Conservation (phyloP, 441 rosid genomes). For the Populus tomentosa region DNA sequence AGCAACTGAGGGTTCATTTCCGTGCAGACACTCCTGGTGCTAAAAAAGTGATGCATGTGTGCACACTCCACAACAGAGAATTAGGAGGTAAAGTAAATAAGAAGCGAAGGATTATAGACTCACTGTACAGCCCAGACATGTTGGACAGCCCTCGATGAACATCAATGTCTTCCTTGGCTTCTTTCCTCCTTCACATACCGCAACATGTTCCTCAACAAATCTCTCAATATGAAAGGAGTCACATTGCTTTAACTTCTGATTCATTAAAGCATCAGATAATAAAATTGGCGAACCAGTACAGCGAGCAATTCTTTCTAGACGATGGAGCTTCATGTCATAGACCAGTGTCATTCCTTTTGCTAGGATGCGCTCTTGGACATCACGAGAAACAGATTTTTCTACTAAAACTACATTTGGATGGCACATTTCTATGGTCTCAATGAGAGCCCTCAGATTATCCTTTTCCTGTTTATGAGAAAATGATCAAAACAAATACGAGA, state of each 20-base stretch:
- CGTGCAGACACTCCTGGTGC: too few relatives aligned
- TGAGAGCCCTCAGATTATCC: constrained; percentile 49
- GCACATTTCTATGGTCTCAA: constrained; percentile 55
- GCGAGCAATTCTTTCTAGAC: constrained; percentile 77
- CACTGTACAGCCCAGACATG: constrained; percentile 84
- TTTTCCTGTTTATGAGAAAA: constrained; percentile 51
- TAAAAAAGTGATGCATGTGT: not conserved
- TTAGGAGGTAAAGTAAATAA: not conserved
- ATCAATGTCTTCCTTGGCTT: constrained; percentile 80
- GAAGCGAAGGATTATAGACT: constrained; percentile 27
- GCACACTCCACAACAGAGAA: not conserved
- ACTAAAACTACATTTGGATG: constrained; percentile 85
- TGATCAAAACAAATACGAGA: constrained; percentile 17
- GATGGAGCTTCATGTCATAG: constrained; percentile 92
- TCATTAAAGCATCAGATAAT: constrained; percentile 47
- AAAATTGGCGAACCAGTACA: constrained; percentile 78
- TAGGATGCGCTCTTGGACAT: constrained; percentile 72
- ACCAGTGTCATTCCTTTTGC: constrained; percentile 74
- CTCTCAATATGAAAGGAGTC: constrained; percentile 81
- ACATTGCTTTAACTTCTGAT: constrained; percentile 71
- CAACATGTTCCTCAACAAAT: constrained; percentile 76
- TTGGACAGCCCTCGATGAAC: constrained; percentile 89
- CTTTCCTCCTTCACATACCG: constrained; percentile 62
- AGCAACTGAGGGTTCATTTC: not conserved
- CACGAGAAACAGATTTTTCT: constrained; percentile 89